A percentile compares a stretch with the other conserved stretches of the same genome.
phyloP scores from a whole-genome alignment of 371 early-diverging fungal genomes.

The Dichotomocladium elegans region DNA sequence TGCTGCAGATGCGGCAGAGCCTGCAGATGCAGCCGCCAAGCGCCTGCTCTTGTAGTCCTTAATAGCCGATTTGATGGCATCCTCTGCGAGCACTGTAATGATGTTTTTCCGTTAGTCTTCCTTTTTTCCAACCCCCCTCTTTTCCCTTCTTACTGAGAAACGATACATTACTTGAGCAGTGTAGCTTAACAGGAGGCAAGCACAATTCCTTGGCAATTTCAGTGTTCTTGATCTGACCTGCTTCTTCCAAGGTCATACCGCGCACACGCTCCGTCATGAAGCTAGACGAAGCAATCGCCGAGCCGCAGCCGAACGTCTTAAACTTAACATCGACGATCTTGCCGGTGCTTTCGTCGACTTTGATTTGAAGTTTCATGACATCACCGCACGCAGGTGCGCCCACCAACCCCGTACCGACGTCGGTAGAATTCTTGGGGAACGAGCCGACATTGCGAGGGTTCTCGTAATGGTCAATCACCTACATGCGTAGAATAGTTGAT shows the following conservation, averaged over 20 bases:
- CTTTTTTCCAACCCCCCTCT: not conserved
- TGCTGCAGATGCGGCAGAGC: constrained; percentile 1
- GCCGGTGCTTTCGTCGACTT: constrained; percentile 85
- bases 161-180: constrained; percentile 83
- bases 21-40: constrained; percentile 17
- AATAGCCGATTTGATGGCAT: constrained; percentile 97
- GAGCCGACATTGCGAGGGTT: constrained; percentile 97
- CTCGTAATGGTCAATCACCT: constrained; percentile 92
- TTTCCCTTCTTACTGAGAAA: not conserved
- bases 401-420: constrained; percentile 97
- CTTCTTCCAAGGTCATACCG: constrained; percentile 89
- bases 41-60: constrained; percentile 83
- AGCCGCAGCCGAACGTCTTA: constrained; percentile 99
- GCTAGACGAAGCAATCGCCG: constrained; percentile 94
- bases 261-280: constrained; percentile 94
- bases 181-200: constrained; percentile 98
- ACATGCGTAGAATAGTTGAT: not conserved
- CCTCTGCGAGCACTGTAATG: constrained; percentile 96
- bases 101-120: not conserved
- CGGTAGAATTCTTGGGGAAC: constrained; percentile 73
- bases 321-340: constrained; percentile 96
- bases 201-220: constrained; percentile 96
- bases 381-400: constrained; percentile 99
- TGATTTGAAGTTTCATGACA: constrained; percentile 98
- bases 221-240: constrained; percentile 90